Base-by-base conservation (phyloP, 2,329 filamentous ascomycete species). In the Ceratocystis colombiana region DNA sequence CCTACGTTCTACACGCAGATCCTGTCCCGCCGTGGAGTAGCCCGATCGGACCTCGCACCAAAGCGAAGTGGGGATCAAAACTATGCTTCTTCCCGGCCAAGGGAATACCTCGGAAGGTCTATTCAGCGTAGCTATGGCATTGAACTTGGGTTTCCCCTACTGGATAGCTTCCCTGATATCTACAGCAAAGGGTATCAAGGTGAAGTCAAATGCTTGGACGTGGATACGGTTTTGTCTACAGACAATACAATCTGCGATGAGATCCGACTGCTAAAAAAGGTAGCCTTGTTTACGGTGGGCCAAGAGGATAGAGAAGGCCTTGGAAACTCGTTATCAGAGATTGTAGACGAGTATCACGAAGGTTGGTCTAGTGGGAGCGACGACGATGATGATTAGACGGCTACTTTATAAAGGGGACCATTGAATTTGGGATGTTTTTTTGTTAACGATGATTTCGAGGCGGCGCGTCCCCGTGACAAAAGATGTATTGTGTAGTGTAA, bases 341-440 rank as follows among this genome's bases (percentile, higher is more conserved):
- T 97, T 71, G 87, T 88, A 1, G 92, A 96, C 72, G 89, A 89
- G 68, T 97, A 96, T 74, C 86, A 90, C 70, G 89, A 94, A 68
- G 90, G 90, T 1, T 96, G 90, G 89, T 86, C 85, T 12, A 90
- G 88, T 71, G 90, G 86, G 28, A 87, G 84, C 67, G 88, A 89
- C 70, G 81, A 85, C 7, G 86, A 84, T 22, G 85, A 90, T 67
- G 87, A 90, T 63, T 79, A 53, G 59, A 48, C 46, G 17, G 17
- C 20, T 48, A 17, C 7, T 3, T 25, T 25, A 8, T 20, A 2
- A 15, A 15, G 22, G 4, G 6, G 4, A 53, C n/a, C 22, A 15
- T n/a, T 25, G 48, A n/a, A 17, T 53, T 55, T 64, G 22, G 30
- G 2, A 55, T 12, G 2, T n/a, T 37, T 12, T 10, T 55, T 41